Conservation (phyloP, 306 rosid genomes). For the Sindora glabra region DNA sequence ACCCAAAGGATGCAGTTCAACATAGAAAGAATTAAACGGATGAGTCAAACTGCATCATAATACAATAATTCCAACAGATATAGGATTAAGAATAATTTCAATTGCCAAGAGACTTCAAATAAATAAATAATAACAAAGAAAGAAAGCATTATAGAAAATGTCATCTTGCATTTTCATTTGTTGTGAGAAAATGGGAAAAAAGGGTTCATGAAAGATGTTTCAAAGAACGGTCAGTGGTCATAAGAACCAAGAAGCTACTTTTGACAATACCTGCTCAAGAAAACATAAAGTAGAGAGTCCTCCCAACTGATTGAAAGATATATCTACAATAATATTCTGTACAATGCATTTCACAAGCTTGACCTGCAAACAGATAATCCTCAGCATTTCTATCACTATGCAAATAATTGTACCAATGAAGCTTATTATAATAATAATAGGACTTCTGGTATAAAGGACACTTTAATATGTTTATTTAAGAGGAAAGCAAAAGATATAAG, state of each 20-base stretch:
- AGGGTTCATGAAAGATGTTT: neutral
- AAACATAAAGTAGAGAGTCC: conserved; percentile 82
- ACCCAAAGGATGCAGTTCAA: conserved; percentile 1
- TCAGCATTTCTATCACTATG: neutral
- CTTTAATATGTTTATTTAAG: neutral
- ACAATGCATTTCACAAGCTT: conserved; percentile 87
- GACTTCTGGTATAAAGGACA: neutral
- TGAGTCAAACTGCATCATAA: neutral
- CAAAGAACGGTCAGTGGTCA: neutral
- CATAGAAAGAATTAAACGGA: neutral
- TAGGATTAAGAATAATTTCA: neutral
- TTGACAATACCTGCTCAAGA: conserved; percentile 71
- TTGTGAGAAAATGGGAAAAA: neutral
- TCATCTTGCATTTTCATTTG: neutral
- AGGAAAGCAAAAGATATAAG: neutral
- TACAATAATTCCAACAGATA: neutral
- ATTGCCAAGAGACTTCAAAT: conserved; percentile 2
- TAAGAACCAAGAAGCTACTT: neutral
- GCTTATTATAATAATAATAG: neutral
- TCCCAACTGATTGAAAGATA: conserved; percentile 92
- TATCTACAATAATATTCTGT: conserved; percentile 75
- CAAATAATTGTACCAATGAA: conserved; percentile 1
- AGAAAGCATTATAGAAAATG: neutral
- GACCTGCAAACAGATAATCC: conserved; percentile 52
- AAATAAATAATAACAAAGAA: neutral